Evolutionary conservation across 2,329 filamentous ascomycete genomes (phyloP), one percentile per base, ranked within the genome.

Genomic region (Orbilia ellipsospora): DNA sequence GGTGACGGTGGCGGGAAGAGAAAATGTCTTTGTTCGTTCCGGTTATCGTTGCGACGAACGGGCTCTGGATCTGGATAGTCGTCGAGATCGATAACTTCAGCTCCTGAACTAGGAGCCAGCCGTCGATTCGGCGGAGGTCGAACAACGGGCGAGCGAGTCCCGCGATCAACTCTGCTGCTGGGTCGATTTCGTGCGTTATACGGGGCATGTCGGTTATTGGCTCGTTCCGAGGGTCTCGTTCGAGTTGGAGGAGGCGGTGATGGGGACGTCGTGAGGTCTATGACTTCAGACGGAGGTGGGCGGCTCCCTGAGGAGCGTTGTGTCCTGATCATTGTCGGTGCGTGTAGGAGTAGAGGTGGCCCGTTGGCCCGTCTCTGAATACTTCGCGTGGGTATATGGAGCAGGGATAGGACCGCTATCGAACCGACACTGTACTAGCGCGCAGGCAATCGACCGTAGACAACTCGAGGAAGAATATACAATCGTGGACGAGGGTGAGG

Each of bases 81-180:
- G 63, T 80, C 79, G 4, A 80, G 70, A 31, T 80, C 79, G 44
- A 80, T 80, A 23, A 80, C 70, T 51, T 80, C 79, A 18, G 48
- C 18, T 20, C 20, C 48, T 8, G 48, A 13, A 2, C 16, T 18
- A 4, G 50, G 52, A 62, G 50, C 51, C 59, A 54, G 26, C 51
- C 65, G 63, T 40, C 40, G 44, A 36, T 36, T 36, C 31, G 31
- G 31, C 5, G 5, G 31, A 36, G 31, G 31, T 4, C 31, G 31
- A 36, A 36, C 31, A n/a, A 45, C 28, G 15, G 60, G 40, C 45
- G 60, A 62, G 23, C 63, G 63, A 23, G 54, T 10, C 13, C 10
- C 52, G 28, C 20, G 60, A 6, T 60, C 68, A 10, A 36, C 31
- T 54, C 56, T 45, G 16, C 44, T 26, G 16, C 51, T 23, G 26